Base-by-base conservation (phyloP, 768 basidiomycete genomes). In the Auricularia auricula-judae region DNA sequence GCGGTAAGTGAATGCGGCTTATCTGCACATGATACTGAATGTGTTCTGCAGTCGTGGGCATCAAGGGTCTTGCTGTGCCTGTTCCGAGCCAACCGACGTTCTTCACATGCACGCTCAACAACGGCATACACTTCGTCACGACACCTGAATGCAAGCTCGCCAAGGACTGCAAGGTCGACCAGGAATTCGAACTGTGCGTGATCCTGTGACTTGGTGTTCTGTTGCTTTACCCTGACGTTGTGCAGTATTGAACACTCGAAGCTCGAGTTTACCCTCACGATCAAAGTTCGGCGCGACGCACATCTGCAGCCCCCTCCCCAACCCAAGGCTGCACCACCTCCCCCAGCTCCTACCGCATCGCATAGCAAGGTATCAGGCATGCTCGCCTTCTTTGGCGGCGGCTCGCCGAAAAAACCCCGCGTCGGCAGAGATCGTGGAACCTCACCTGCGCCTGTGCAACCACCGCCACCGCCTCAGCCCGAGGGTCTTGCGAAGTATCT, bases 51-150 rank as follows among this genome's bases (percentile, higher is more conserved):
- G 95, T 98, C 29, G 73, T 91, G 39, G 86, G 87, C 42, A 80
- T 93, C 65, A 88, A 83, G 69, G 83, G 81, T 59, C 78, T 97
- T 43, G 79, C 82, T 63, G 76, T 97, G 36, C 94, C 95, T 0
- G 68, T 98, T 36, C 95, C 94, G 0, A 76, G 77, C n/a, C 81
- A 91, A 67, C 75, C 83, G 0, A 93, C 94, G 0, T 81, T 78
- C 34, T 77, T 97, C 65, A 88, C 87, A 10, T 92, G 92, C 73
- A 93, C 92, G 0, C 80, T 98, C 66, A 97, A 98, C 75, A 98
- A 98, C 70, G 95, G 94, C 7, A 95, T 98, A 61, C 94, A 97
- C 74, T 94, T 89, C 67, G 95, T 98, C 42, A 91, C 90, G 3
- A 97, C 92, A 7, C 93, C 90, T 1, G 89, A 91, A 70, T 83